Conservation (phyloP, 495 filamentous ascomycete species). For the Xylaria palmicola region DNA sequence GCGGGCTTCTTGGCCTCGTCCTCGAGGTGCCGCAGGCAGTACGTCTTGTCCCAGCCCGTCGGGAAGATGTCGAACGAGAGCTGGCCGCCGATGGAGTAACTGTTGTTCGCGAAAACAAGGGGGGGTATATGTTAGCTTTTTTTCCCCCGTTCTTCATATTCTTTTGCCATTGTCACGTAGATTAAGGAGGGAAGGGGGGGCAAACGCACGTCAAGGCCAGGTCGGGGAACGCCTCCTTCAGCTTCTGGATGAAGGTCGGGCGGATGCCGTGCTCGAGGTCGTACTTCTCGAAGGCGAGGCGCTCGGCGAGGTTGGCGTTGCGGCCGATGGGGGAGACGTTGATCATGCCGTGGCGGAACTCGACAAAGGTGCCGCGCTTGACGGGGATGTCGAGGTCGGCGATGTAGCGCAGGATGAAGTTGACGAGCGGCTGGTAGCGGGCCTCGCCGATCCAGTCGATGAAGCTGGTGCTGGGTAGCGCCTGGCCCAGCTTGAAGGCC, state of each 20-base stretch:
- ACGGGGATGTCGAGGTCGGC: conserved; percentile 82
- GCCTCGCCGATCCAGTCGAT: conserved; percentile 92
- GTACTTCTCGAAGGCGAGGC: conserved; percentile 73
- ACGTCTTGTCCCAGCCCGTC: conserved; percentile 97
- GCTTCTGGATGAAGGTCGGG: conserved; percentile 64
- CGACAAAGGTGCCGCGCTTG: conserved; percentile 94
- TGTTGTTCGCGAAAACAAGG: conserved; percentile 28
- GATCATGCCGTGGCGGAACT: conserved; percentile 97
- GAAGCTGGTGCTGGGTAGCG: conserved; percentile 74
- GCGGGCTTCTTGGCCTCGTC: conserved; percentile 67
- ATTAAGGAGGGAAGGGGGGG: conserved; percentile 8
- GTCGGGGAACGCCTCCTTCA: conserved; percentile 80
- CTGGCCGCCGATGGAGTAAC: conserved; percentile 91
- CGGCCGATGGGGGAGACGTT: conserved; percentile 92
- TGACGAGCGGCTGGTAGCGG: conserved; percentile 83
- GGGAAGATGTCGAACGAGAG: conserved; percentile 99
- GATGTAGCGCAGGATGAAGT: conserved; percentile 84
- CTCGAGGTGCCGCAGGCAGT: conserved; percentile 85
- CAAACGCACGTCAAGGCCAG: conserved; percentile 74
- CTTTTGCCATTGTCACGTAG: no score
- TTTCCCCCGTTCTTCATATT: not conserved
- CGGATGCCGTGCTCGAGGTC: conserved; percentile 76
- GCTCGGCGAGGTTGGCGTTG: conserved; percentile 78
- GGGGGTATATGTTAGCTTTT: not conserved
- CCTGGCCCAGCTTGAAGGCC: conserved; percentile 76